phyloP scores from a whole-genome alignment of 2,329 filamentous ascomycete genomes.

The Phialemonium atrogriseum region DNA sequence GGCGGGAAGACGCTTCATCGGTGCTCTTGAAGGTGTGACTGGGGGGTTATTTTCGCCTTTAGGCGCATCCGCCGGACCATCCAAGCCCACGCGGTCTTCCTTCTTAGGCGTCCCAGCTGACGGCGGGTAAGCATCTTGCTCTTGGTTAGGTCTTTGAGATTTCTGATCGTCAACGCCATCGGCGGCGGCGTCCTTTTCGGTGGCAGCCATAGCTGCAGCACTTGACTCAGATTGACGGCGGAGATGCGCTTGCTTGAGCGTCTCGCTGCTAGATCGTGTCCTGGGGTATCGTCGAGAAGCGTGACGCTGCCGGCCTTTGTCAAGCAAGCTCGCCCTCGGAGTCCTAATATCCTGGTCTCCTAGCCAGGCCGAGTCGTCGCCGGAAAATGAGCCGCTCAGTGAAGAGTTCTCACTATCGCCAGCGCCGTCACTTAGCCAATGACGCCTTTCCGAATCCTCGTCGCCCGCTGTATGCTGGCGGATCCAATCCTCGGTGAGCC shows the following conservation, averaged over 20 bases:
- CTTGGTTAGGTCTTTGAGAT: neutral
- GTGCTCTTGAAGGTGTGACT: constrained; percentile 17
- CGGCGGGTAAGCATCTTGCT: neutral
- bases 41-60: constrained; percentile 9
- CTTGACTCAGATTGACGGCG: constrained; percentile 9
- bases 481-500: constrained; percentile 79
- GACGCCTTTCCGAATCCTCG: constrained; percentile 59
- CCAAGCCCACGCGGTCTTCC: constrained; percentile 19
- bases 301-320: constrained; percentile 14
- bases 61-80: constrained; percentile 16
- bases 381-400: constrained; percentile 56
- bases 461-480: constrained; percentile 72
- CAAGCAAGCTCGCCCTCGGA: constrained; percentile 32
- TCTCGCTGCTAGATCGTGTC: constrained; percentile 47
- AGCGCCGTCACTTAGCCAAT: constrained; percentile 77
- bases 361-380: constrained; percentile 37
- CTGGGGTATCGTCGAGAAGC: constrained; percentile 30
- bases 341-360: constrained; percentile 40
- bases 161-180: constrained; percentile 9
- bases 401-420: constrained; percentile 69
- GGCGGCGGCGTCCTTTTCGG: constrained; percentile 9
- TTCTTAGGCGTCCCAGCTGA: constrained; percentile 23
- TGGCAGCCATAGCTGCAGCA: constrained; percentile 16
- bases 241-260: constrained; percentile 34
- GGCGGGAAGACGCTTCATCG: constrained; percentile 27